phyloP scores from a whole-genome alignment of 257 asterid species.

The Solanum sejunctum region DNA sequence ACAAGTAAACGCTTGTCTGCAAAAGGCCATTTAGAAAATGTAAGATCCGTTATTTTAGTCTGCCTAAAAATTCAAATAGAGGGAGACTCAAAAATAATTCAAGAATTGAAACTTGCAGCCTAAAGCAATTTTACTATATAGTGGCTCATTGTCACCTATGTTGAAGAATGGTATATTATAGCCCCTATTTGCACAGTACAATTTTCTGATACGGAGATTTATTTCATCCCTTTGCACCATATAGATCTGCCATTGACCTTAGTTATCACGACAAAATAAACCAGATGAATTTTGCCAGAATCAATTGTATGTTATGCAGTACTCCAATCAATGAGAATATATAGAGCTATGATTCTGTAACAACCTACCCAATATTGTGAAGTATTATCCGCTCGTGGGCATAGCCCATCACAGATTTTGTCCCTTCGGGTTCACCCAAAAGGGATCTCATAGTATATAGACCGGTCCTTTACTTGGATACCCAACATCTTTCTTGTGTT shows the following conservation, averaged over 20 bases:
- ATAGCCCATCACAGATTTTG: too few relatives aligned
- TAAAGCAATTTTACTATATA: background rate
- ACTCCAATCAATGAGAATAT: too few relatives aligned
- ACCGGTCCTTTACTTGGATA: too few relatives aligned
- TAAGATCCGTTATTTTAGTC: background rate
- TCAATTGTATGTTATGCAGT: background rate
- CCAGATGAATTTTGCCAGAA: background rate
- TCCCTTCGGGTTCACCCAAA: too few relatives aligned
- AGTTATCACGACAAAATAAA: background rate
- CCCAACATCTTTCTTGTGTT: too few relatives aligned
- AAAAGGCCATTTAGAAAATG: background rate
- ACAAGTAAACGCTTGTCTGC: conserved; percentile 48
- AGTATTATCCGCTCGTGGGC: too few relatives aligned
- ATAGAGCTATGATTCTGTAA: too few relatives aligned
- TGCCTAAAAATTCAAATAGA: background rate
- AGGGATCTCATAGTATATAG: too few relatives aligned
- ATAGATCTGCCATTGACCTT: background rate
- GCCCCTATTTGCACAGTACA: background rate
- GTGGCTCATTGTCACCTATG: too few relatives aligned
- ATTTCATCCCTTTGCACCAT: background rate
- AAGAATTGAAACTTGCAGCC: background rate
- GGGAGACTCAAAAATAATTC: background rate
- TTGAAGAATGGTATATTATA: background rate
- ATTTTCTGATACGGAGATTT: background rate
- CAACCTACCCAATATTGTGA: too few relatives aligned